Evolutionary conservation across 2,329 filamentous ascomycete genomes (phyloP).

Genomic region (Penicillium sp.): DNA sequence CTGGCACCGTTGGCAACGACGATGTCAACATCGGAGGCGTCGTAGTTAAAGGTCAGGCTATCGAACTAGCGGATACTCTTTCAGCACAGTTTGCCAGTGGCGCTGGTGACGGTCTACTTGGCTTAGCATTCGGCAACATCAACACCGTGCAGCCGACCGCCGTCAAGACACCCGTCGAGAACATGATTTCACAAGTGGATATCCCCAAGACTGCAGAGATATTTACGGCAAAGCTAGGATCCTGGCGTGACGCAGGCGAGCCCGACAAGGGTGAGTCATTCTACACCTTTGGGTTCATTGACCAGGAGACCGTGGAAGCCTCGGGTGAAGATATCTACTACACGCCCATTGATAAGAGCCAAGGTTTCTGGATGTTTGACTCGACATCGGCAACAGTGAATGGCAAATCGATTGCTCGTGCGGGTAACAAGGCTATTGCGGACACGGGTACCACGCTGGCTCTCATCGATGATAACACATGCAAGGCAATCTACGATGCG

Average conservation of each 20-base stretch:
- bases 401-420: slow-evolving; percentile 57
- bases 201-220: slow-evolving; percentile 61
- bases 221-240: slow-evolving; percentile 69
- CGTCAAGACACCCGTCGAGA: slow-evolving; percentile 69
- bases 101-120: slow-evolving; percentile 68
- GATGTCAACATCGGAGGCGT: slow-evolving; percentile 67
- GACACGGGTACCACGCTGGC: slow-evolving; percentile 75
- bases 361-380: slow-evolving; percentile 72
- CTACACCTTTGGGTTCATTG: slow-evolving; percentile 77
- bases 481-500: slow-evolving; percentile 66
- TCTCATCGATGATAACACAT: slow-evolving; percentile 66
- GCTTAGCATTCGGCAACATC: slow-evolving; percentile 68
- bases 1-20: slow-evolving; percentile 69
- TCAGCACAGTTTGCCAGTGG: slow-evolving; percentile 64
- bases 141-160: slow-evolving; percentile 65
- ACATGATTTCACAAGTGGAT: slow-evolving; percentile 67
- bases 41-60: slow-evolving; percentile 64
- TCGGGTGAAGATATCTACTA: slow-evolving; percentile 64
- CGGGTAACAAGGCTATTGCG: slow-evolving; percentile 69
- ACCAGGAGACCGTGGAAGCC: slow-evolving; percentile 63
- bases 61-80: slow-evolving; percentile 68
- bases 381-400: slow-evolving; percentile 65
- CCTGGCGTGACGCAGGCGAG: slow-evolving; percentile 57
- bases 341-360: slow-evolving; percentile 65
- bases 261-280: slow-evolving; percentile 60